Evolutionary conservation across 306 rosid species (phyloP).

Genomic region (Quercus berberidifolia): DNA sequence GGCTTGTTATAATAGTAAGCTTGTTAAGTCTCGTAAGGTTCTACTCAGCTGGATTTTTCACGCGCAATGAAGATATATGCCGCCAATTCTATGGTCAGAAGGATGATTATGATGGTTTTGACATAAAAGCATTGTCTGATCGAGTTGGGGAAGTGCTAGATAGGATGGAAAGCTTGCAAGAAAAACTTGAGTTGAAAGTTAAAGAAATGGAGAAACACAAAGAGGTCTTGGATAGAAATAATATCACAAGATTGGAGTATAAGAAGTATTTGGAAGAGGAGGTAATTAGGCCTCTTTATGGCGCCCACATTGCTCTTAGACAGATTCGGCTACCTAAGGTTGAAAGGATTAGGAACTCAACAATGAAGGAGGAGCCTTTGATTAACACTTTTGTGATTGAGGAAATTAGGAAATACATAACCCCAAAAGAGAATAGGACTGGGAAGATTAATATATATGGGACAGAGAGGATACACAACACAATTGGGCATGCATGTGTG

Average conservation of each 20-base stretch:
- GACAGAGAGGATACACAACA: conserved; percentile 57
- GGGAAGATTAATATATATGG: conserved; percentile 65
- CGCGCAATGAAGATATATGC: conserved; percentile 60
- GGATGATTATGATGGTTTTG: conserved; percentile 50
- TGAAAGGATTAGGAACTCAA: conserved; percentile 46
- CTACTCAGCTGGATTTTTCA: conserved; percentile 74
- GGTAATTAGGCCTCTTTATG: conserved; percentile 72
- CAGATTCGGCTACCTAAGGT: conserved; percentile 54
- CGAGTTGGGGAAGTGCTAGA: conserved; percentile 63
- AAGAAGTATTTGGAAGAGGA: conserved; percentile 63
- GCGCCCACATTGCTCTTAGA: conserved; percentile 68
- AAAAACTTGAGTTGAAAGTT: conserved; percentile 57
- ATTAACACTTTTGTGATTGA: conserved; percentile 67
- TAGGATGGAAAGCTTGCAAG: conserved; percentile 58
- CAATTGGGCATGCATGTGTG: conserved; percentile 90
- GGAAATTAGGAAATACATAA: conserved; percentile 84
- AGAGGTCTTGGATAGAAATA: conserved; percentile 23
- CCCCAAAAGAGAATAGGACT: conserved; percentile 70
- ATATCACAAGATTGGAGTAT: conserved; percentile 36
- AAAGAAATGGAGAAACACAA: conserved; percentile 62
- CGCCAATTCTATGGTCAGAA: conserved; percentile 39
- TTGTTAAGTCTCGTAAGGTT: conserved; percentile 55
- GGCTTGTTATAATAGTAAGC: conserved; percentile 63
- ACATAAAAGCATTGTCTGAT: conserved; percentile 49
- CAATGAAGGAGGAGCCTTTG: conserved; percentile 67